Base-by-base conservation (phyloP, 2,329 filamentous ascomycete genomes). In the Fusarium buxicola region DNA sequence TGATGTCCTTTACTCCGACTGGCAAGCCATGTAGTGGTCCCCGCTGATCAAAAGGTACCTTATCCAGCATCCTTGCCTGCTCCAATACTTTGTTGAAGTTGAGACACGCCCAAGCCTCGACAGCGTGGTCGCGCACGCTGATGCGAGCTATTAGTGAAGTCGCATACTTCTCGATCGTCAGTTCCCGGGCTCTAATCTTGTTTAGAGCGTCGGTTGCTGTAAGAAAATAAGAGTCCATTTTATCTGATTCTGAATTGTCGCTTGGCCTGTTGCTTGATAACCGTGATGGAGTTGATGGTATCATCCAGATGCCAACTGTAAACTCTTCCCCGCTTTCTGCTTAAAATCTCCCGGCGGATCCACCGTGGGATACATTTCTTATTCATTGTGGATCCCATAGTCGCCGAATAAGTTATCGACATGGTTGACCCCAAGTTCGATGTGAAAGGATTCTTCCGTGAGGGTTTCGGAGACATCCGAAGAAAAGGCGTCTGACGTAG, bases 1-100 rank as follows among this genome's bases (percentile, higher is more conserved):
- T 85, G 5, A 88, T 78, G 74, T 89, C 86, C 65, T 88, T 88
- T 2, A 88, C 77, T 0, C 77, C 86, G 7, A 89, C 74, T 0
- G 83, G 79, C 1, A 88, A 70, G 1, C 86, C 86, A 68, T 88
- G 85, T 0, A 88, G 72, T 0, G 82, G 83, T 0, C 86, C 85
- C 34, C 86, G 75, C 39, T 82, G 64, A 1, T 77, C 75, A 0
- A 58, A 32, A 0, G 84, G 81, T 0, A 87, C 59, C 12, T 73
- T 57, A 55, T 88, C 86, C 0, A 88, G 76, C 11, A 69, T 66
- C 25, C 71, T 76, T 0, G 86, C 86, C 38, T 82, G 79, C 8
- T 74, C 66, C 1, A 87, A 69, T 1, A 86, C 78, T 11, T 75
- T 65, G 0, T 76, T 73, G 0, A 75, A 74, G 44, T 82, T 70